phyloP scores from a whole-genome alignment of 371 early-diverging fungal genomes.

The Mucor racemosus region DNA sequence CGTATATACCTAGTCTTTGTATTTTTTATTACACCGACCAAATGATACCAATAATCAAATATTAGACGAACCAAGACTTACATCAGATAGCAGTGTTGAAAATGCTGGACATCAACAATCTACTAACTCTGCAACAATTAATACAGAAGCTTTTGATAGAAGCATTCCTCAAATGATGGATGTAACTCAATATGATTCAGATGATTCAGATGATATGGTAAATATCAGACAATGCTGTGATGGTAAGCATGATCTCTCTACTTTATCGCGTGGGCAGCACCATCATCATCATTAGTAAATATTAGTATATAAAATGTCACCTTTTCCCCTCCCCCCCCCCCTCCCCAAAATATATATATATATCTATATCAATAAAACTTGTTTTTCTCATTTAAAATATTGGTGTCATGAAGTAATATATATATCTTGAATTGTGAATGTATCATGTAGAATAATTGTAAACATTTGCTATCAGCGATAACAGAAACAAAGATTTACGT shows the following conservation, averaged over 20 bases:
- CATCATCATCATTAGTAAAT: slow-evolving; percentile 26
- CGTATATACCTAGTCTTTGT: slow-evolving; percentile 25
- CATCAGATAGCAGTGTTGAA: slow-evolving; percentile 18
- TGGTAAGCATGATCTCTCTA: slow-evolving; percentile 46
- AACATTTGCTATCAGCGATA: no score
- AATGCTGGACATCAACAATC: slow-evolving; percentile 25
- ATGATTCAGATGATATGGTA: slow-evolving; percentile 42
- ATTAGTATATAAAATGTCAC: slow-evolving; percentile 1
- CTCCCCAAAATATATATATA: no score
- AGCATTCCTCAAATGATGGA: slow-evolving; percentile 5
- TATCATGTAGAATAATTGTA: no score
- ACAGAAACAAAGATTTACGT: no score
- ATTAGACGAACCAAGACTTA: slow-evolving; percentile 19
- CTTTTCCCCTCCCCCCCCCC: no score
- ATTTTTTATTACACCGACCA: slow-evolving; percentile 32
- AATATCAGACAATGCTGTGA: slow-evolving; percentile 48
- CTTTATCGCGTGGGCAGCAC: slow-evolving; percentile 25
- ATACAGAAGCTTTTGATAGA: slow-evolving; percentile 6
- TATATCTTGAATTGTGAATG: no score
- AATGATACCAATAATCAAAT: slow-evolving; percentile 7
- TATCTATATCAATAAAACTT: no score
- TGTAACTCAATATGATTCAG: slow-evolving; percentile 30
- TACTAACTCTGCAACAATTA: not conserved
- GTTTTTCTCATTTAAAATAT: no score
- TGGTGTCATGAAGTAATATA: no score